Percentiles rank a stretch among this genome's conserved stretches.
These are phyloP conservation scores for Arthrobotrys pseudoclavata DNA, from an alignment of 2,329 filamentous ascomycete species.

Conservation along the genomic window DNA sequence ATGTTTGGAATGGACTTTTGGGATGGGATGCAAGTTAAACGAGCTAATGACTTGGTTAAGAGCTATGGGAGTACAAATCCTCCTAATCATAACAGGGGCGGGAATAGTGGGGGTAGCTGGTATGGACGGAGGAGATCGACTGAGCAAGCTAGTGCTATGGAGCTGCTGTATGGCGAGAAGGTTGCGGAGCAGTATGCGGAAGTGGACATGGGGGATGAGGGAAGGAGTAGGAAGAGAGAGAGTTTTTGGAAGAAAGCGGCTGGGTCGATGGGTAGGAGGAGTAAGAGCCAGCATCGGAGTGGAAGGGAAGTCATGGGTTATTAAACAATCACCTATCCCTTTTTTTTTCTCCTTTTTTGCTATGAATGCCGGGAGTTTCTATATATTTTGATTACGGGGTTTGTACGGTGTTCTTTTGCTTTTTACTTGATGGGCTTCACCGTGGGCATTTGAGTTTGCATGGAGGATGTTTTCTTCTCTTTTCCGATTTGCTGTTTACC, in stretches of 20 bases:
- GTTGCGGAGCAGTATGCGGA: background rate
- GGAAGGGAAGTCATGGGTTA: constrained; percentile 23
- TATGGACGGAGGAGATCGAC: constrained; percentile 17
- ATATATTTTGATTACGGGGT: constrained; percentile 6
- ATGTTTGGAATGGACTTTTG: constrained; percentile 45
- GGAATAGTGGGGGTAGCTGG: background rate
- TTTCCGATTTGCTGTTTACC: background rate
- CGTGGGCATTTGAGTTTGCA: background rate
- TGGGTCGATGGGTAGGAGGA: constrained; percentile 23
- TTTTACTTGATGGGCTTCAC: background rate
- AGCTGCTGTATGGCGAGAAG: constrained; percentile 31
- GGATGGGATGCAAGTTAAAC: constrained; percentile 32
- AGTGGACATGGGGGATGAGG: background rate
- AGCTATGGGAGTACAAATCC: constrained; percentile 44
- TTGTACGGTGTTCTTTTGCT: constrained; percentile 9
- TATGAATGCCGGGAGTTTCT: background rate
- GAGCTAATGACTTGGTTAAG: constrained; percentile 50
- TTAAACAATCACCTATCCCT: background rate
- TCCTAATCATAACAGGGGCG: background rate
- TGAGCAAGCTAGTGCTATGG: constrained; percentile 35
- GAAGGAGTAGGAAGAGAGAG: constrained; percentile 34
- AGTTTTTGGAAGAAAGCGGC: constrained; percentile 55
- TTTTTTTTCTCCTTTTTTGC: constrained; percentile 4
- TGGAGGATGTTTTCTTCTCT: constrained; percentile 15
- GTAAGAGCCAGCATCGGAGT: constrained; percentile 36